Percentiles rank a stretch among this genome's conserved stretches.
Conservation (phyloP, 2,329 filamentous ascomycete genomes). For the Xylariaceae sp. region DNA sequence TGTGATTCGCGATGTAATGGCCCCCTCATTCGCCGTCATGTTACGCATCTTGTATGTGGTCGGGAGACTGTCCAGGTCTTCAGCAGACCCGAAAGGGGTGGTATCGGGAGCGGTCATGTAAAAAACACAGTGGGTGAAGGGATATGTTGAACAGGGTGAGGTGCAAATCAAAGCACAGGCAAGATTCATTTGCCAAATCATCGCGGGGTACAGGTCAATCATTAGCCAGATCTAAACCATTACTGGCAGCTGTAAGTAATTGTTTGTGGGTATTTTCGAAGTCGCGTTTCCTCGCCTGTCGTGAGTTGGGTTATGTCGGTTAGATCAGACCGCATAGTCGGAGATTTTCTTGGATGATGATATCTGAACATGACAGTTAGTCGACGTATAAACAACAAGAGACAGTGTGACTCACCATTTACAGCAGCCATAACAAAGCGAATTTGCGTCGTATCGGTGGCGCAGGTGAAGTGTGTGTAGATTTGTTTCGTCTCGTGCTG, state of each 20-base stretch:
- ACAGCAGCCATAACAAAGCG: conserved; percentile 99
- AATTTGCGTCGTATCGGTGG: conserved; percentile 97
- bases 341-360: conserved; percentile 99
- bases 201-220: conserved; percentile 26
- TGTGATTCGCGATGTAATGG: conserved; percentile 38
- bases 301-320: conserved; percentile 28
- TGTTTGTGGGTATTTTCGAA: conserved; percentile 23
- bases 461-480: conserved; percentile 99
- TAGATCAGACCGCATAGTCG: conserved; percentile 96
- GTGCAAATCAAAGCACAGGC: conserved; percentile 29
- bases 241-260: conserved; percentile 28
- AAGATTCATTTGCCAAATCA: conserved; percentile 27
- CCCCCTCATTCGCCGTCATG: conserved; percentile 19
- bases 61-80: conserved; percentile 21
- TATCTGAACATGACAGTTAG: conserved; percentile 56
- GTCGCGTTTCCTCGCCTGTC: conserved; percentile 8
- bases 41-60: conserved; percentile 19
- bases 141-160: conserved; percentile 20
- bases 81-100: conserved; percentile 8
- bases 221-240: conserved; percentile 32
- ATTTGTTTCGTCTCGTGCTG: conserved; percentile 99
- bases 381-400: no score
- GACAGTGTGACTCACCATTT: conserved; percentile 65
- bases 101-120: conserved; percentile 18
- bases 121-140: conserved; percentile 20